Evolutionary conservation across 441 rosid species (phyloP).

Genomic region (Gossypium davidsonii): DNA sequence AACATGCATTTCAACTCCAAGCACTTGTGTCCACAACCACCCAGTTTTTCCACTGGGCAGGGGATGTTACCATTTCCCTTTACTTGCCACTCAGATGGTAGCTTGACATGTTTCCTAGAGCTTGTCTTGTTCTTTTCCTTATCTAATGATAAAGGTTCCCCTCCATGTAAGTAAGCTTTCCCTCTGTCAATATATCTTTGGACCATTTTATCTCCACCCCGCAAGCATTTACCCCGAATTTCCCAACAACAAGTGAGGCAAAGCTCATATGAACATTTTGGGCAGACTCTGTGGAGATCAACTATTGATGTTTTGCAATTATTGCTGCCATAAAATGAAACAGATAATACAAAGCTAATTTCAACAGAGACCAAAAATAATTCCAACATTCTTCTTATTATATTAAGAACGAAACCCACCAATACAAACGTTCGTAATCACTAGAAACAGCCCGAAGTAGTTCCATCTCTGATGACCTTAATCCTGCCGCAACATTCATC

Average conservation of each 20-base stretch:
- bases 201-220: constrained; percentile 28
- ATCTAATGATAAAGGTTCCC: not conserved
- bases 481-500: not conserved
- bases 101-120: not conserved
- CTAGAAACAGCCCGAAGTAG: not conserved
- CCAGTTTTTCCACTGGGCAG: constrained; percentile 24
- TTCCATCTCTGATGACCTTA: not conserved
- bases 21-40: constrained; percentile 40
- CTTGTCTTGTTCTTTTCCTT: not conserved
- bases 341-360: not conserved
- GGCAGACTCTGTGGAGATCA: constrained; percentile 72
- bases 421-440: not conserved
- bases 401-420: not conserved
- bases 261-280: constrained; percentile 50
- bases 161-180: constrained; percentile 49
- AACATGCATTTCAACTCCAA: constrained; percentile 47
- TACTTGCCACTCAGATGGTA: constrained; percentile 40
- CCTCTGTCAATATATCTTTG: constrained; percentile 31
- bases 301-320: constrained; percentile 62
- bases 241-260: constrained; percentile 74
- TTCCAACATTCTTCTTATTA: not conserved
- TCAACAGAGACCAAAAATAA: not conserved
- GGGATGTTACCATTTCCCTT: constrained; percentile 44
- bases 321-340: constrained; percentile 35
- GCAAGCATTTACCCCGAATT: constrained; percentile 48